Evolutionary conservation across 345 rosid genomes (phyloP), one percentile per base, ranked within the genome.

Genomic region (Hypericum perforatum): DNA sequence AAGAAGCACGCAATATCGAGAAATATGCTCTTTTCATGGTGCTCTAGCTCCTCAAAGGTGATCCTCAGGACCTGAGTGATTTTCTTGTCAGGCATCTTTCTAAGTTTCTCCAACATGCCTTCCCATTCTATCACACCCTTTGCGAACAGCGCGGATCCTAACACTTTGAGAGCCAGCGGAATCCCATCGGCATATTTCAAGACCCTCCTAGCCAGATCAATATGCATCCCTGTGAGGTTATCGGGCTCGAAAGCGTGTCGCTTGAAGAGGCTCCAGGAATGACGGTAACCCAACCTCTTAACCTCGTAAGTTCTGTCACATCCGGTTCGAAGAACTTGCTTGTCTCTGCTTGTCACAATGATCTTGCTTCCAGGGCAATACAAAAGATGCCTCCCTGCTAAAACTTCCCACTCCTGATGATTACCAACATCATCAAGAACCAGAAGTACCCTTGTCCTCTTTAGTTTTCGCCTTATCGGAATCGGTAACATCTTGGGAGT

Each of bases 131-230:
- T 42, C 5, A 9, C 11, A 11, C 57, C 43, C 39, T 38, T 64
- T 8, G 45, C 61, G 8, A 5, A 45, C 7, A 64, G 37, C 6
- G 42, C 57, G 8, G 58, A 58, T 6, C 58, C 63, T 39, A 58
- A 46, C 32, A 64, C 59, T 45, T 40, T 56, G 7, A 53, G 9
- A 11, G 69, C 69, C 53, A 64, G 41, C 37, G 63, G 69, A 46
- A 57, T 56, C 8, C 58, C 52, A 12, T 37, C 46, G 2, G 63
- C 43, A 32, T 51, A 52, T 16, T n/a, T 13, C 14, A 45, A 53
- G 51, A 64, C 39, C 11, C 52, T 38, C 9, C 46, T 16, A 8
- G 63, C 52, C 43, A 58, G 6, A 37, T 32, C 52, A 10, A 45
- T 0, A n/a, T 37, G 53, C 10, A 7, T 47, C 11, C 39, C 52